Evolutionary conservation across 768 basidiomycete genomes (phyloP), one percentile per base, ranked within the genome.

Genomic region (Leccinum barrowsii): DNA sequence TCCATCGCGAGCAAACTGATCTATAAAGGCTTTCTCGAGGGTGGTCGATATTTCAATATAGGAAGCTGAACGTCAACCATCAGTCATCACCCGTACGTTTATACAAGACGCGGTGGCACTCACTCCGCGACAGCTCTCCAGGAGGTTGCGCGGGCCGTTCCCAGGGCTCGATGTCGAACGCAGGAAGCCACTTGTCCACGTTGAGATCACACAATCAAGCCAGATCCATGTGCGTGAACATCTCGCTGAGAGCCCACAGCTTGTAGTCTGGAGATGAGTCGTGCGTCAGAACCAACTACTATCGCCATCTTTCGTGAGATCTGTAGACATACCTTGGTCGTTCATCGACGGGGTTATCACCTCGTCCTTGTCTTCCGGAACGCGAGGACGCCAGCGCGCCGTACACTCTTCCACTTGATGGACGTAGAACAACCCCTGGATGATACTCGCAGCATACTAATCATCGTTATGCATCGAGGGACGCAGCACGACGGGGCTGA

Each of bases 401-500:
- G 78, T 67, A 4, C 70, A 70, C 50, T 73, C 63, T 24, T 86
- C 78, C 46, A 91, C 80, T 77, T 91, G 89, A 2, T 88, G 90
- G 5, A 92, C 78, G 59, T 80, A 82, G 67, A 82, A 89, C 4
- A 92, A 64, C 0, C 82, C 84, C 32, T 68, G 62, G 60, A 74
- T 56, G 52, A 90, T 79, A 65, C 89, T 72, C 1, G 85, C 82
- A 24, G 85, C 85, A 60, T 88, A 85, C 2, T 26, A 26, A 80
- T 79, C 26, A 82, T 72, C 1, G 75, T 73, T 26, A 1, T 82
- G 71, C 19, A 69, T 63, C n/a, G 82, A 80, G 1, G 87, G 80
- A 24, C 89, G 86, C 22, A 91, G 63, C 7, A 85, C 85, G 34
- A 91, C 79, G 13, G 90, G 90, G n/a, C 89, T 92, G 57, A 13